Evolutionary conservation across 306 rosid genomes (phyloP).

Genomic region (Lathyrus tuberosus): DNA sequence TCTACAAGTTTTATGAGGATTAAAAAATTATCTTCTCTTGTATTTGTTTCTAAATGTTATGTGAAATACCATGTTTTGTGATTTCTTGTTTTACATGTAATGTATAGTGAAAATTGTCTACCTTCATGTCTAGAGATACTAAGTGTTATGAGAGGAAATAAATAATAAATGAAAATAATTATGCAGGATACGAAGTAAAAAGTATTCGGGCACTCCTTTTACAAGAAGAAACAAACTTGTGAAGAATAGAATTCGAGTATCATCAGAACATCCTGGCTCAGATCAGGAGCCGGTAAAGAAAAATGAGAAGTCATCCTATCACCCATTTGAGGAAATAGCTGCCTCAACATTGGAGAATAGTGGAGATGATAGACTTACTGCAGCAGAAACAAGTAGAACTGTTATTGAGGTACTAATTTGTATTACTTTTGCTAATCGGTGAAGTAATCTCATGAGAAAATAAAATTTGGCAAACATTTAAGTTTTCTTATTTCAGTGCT

Average conservation of each 20-base stretch:
- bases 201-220: constrained; percentile 44
- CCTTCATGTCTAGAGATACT: constrained; percentile 17
- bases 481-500: constrained; percentile 31
- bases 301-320: constrained; percentile 74
- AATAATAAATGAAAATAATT: constrained; percentile 32
- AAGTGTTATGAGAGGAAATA: background rate
- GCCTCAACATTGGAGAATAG: constrained; percentile 49
- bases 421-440: constrained; percentile 30
- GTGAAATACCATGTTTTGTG: background rate
- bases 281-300: constrained; percentile 66
- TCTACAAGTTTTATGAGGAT: background rate
- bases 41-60: constrained; percentile 6
- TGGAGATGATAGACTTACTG: constrained; percentile 69
- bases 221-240: constrained; percentile 52
- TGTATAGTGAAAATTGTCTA: constrained; percentile 19
- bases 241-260: constrained; percentile 67
- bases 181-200: constrained; percentile 59
- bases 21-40: background rate
- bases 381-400: constrained; percentile 87
- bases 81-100: constrained; percentile 7
- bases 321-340: constrained; percentile 83
- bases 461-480: constrained; percentile 18
- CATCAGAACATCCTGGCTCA: constrained; percentile 64
- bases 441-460: constrained; percentile 15
- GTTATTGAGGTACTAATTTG: constrained; percentile 71